phyloP scores from a whole-genome alignment of 1,284 basidiomycete genomes.

The Polyporus tsugae region DNA sequence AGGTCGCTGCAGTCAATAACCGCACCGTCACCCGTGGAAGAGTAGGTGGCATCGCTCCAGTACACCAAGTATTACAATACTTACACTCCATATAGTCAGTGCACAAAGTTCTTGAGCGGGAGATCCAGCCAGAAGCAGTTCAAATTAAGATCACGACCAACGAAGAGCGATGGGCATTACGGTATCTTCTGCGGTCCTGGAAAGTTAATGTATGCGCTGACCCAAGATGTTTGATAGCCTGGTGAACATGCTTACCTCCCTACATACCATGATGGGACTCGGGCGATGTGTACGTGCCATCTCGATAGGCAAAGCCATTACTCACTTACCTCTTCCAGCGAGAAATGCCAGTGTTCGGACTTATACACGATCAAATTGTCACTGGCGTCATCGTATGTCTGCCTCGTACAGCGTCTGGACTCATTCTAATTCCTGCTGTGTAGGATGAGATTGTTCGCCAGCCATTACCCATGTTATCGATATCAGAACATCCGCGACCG shows the following conservation, averaged over 20 bases:
- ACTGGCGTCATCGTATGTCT: conserved; percentile 69
- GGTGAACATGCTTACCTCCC: conserved; percentile 66
- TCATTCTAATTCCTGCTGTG: conserved; percentile 2
- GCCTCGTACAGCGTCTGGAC: neutral
- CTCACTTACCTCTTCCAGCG: conserved; percentile 50
- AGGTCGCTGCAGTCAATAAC: conserved; percentile 69
- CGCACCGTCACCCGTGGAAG: conserved; percentile 64
- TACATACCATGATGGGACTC: conserved; percentile 56
- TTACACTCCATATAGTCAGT: conserved; percentile 56
- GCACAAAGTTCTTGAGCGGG: conserved; percentile 82
- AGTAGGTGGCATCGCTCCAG: conserved; percentile 48
- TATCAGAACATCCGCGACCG: neutral
- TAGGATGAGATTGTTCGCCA: conserved; percentile 61
- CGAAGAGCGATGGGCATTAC: conserved; percentile 80
- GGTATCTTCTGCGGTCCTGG: conserved; percentile 48
- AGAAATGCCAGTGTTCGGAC: conserved; percentile 78
- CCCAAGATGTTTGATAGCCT: conserved; percentile 49
- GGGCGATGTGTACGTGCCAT: conserved; percentile 54
- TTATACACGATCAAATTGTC: conserved; percentile 63
- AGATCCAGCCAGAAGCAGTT: conserved; percentile 71
- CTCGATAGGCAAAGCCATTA: neutral
- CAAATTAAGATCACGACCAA: conserved; percentile 54
- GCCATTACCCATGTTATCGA: conserved; percentile 27
- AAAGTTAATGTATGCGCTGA: neutral
- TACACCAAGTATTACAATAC: neutral